These are phyloP conservation scores for Saccharomycopsis sp. DNA, from an alignment of 805 yeast genomes.

Conservation along the genomic window DNA sequence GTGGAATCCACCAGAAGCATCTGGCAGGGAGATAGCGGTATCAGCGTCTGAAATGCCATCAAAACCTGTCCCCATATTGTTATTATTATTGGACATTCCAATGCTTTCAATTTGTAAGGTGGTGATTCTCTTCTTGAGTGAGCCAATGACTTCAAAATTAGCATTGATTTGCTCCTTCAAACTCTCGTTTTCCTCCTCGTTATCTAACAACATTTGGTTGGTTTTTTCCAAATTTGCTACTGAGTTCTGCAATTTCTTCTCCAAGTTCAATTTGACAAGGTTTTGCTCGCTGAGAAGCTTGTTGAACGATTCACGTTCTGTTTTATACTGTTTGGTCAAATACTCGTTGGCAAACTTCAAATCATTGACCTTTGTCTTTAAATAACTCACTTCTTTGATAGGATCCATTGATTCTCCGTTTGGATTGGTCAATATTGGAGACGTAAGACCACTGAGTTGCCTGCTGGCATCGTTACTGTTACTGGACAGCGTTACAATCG, in stretches of 20 bases:
- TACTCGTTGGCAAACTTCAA: slow-evolving; percentile 41
- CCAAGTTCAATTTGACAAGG: slow-evolving; percentile 31
- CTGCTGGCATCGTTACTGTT: background rate
- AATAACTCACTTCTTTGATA: slow-evolving; percentile 26
- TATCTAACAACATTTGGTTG: slow-evolving; percentile 14
- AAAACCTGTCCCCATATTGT: background rate
- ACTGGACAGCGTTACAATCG: background rate
- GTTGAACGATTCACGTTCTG: slow-evolving; percentile 35
- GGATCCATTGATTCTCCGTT: background rate
- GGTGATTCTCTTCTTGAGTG: slow-evolving; percentile 35
- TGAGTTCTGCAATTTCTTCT: slow-evolving; percentile 28
- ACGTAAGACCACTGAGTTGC: background rate
- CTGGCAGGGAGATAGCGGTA: too few relatives aligned
- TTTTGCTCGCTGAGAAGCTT: slow-evolving; percentile 38
- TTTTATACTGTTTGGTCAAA: slow-evolving; percentile 39
- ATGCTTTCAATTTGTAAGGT: slow-evolving; percentile 33
- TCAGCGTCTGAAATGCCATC: background rate
- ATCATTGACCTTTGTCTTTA: slow-evolving; percentile 39
- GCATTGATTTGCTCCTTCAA: slow-evolving; percentile 13
- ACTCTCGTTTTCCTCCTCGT: slow-evolving; percentile 12
- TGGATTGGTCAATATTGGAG: background rate
- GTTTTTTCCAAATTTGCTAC: slow-evolving; percentile 20
- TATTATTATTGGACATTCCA: slow-evolving; percentile 24
- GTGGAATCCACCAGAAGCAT: background rate
- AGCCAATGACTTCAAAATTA: slow-evolving; percentile 36